phyloP scores from a whole-genome alignment of 1,284 basidiomycete species.

The Ganoderma boninense region DNA sequence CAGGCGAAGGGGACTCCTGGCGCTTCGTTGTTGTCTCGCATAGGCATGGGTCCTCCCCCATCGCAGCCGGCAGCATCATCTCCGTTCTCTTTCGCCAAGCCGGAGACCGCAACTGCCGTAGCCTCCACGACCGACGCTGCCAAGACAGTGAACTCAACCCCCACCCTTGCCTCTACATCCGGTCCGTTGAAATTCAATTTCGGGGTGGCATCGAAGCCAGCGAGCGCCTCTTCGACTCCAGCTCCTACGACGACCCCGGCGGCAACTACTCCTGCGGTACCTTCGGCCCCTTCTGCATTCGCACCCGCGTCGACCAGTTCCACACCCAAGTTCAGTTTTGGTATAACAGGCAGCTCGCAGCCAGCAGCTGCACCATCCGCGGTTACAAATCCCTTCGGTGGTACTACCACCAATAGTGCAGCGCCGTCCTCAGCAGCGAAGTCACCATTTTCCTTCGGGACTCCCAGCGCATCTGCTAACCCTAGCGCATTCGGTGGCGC shows the following conservation, averaged over 20 bases:
- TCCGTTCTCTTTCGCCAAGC: constrained; percentile 30
- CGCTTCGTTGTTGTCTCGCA: constrained; percentile 31
- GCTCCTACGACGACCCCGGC: constrained; percentile 15
- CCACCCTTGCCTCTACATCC: constrained; percentile 13
- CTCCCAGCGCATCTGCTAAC: not conserved
- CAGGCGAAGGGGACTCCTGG: constrained; percentile 30
- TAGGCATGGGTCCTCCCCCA: constrained; percentile 32
- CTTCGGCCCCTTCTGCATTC: constrained; percentile 6
- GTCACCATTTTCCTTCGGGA: constrained; percentile 8
- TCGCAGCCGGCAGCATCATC: constrained; percentile 20
- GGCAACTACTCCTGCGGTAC: not conserved
- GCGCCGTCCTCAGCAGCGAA: constrained; percentile 20
- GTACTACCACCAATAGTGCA: constrained; percentile 1
- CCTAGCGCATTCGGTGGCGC: not conserved
- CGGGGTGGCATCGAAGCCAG: constrained; percentile 33
- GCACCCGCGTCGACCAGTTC: constrained; percentile 18
- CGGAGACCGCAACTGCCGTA: constrained; percentile 22
- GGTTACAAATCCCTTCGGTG: constrained; percentile 19
- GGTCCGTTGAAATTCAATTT: constrained; percentile 44
- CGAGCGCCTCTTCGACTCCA: constrained; percentile 10
- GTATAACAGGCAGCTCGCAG: constrained; percentile 18
- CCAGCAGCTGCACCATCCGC: constrained; percentile 13
- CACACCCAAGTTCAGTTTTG: constrained; percentile 42
- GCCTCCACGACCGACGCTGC: constrained; percentile 11
- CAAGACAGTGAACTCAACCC: not conserved